Conservation (phyloP, 352 stramenopile species). For the Phytophthora sansomeana region DNA sequence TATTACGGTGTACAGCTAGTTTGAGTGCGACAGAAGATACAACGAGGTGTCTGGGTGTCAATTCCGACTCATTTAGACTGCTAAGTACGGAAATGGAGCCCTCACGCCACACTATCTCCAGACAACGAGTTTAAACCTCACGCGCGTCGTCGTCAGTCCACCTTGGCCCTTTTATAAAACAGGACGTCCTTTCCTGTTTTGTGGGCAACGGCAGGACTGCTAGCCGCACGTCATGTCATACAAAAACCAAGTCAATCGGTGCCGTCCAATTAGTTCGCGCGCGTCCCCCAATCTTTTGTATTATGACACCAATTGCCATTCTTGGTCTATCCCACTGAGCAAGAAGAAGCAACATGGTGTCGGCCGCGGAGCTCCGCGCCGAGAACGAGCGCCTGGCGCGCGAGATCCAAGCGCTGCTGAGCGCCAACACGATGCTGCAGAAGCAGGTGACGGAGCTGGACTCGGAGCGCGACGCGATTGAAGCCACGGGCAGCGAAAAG, state of each 20-base stretch:
- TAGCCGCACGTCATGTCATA: slow-evolving; percentile 4
- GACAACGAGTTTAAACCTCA: neutral
- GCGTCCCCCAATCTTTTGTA: neutral
- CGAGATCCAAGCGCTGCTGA: slow-evolving; percentile 67
- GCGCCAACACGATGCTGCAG: slow-evolving; percentile 72
- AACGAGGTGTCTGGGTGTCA: too few relatives aligned
- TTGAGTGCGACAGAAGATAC: neutral
- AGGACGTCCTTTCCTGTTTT: neutral
- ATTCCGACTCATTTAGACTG: neutral
- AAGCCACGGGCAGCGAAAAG: slow-evolving; percentile 46
- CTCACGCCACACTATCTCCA: neutral
- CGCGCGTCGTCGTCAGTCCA: slow-evolving; percentile 7
- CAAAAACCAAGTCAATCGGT: slow-evolving; percentile 7
- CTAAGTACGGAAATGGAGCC: neutral
- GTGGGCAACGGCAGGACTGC: too few relatives aligned
- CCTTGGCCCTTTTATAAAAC: slow-evolving; percentile 11
- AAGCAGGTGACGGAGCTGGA: slow-evolving; percentile 63
- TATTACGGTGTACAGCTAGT: neutral
- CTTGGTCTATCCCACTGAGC: slow-evolving; percentile 12
- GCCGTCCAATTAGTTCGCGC: too few relatives aligned
- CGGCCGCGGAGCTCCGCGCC: slow-evolving; percentile 47
- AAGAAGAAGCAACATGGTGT: slow-evolving; percentile 25
- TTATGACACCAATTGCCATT: slow-evolving; percentile 18
- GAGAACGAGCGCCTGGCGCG: slow-evolving; percentile 66
- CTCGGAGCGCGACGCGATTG: slow-evolving; percentile 54